Evolutionary conservation across 352 stramenopile genomes (phyloP).

Genomic region (Phytophthora aleatoria): DNA sequence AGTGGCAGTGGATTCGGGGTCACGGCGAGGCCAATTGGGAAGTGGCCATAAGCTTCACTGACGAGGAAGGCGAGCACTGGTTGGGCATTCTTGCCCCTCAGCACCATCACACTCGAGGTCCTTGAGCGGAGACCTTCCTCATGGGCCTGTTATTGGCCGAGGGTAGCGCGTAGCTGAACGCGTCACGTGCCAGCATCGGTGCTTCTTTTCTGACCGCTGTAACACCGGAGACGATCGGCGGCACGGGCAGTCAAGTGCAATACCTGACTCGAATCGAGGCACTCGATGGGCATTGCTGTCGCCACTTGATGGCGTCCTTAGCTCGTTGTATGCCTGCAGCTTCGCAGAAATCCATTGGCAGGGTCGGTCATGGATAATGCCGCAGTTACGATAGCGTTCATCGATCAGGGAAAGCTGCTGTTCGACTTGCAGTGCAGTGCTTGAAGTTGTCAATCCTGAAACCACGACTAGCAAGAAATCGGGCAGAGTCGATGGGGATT

Average conservation of each 20-base stretch:
- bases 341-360: background rate
- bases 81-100: slow-evolving; percentile 15
- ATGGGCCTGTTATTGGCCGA: slow-evolving; percentile 16
- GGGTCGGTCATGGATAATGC: background rate
- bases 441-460: too few relatives aligned
- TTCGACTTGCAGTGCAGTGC: too few relatives aligned
- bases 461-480: too few relatives aligned
- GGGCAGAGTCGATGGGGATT: too few relatives aligned
- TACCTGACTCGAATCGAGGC: background rate
- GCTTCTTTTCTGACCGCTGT: slow-evolving; percentile 14
- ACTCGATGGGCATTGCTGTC: background rate
- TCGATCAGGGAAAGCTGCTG: too few relatives aligned
- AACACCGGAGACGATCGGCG: slow-evolving; percentile 21
- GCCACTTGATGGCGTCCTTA: slow-evolving; percentile 1
- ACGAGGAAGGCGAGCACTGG: slow-evolving; percentile 1
- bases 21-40: slow-evolving; percentile 20
- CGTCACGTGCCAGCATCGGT: slow-evolving; percentile 21
- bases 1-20: background rate
- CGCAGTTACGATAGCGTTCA: background rate
- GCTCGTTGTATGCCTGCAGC: background rate
- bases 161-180: slow-evolving; percentile 12
- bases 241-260: slow-evolving; percentile 1
- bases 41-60: slow-evolving; percentile 6
- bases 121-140: slow-evolving; percentile 13
- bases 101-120: slow-evolving; percentile 19